These are phyloP conservation scores for Aurinia saxatilis DNA, from an alignment of 345 rosid species.

Conservation along the genomic window DNA sequence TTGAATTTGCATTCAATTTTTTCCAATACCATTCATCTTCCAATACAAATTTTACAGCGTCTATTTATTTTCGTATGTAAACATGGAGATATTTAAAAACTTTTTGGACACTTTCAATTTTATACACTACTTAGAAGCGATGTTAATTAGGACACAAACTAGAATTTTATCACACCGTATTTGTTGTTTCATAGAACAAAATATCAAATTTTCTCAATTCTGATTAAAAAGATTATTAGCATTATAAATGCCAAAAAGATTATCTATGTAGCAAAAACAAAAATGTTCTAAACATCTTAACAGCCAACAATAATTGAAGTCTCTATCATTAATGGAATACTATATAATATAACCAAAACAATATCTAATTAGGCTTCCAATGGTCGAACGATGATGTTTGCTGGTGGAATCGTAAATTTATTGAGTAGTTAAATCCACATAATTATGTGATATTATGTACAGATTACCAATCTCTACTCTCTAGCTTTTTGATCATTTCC, in stretches of 20 bases:
- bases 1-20: too few species aligned
- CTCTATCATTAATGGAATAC: too few species aligned
- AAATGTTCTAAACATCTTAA: not conserved
- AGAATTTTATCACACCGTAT: not conserved
- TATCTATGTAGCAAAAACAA: constrained; percentile 3
- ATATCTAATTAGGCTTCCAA: not conserved
- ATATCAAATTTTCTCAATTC: not conserved
- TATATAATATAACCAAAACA: too few species aligned
- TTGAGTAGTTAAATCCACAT: not conserved
- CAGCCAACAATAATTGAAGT: too few species aligned
- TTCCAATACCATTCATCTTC: too few species aligned
- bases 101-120: not conserved
- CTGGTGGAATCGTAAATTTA: not conserved
- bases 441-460: not conserved
- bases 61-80: too few species aligned
- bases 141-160: not conserved
- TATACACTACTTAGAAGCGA: not conserved
- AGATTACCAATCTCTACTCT: not conserved
- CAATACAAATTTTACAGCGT: too few species aligned
- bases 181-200: not conserved
- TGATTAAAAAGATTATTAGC: not conserved
- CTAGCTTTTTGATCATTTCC: not conserved
- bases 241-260: too few species aligned
- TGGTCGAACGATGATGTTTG: constrained; percentile 6
- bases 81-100: not conserved